Conservation (phyloP, 2,329 filamentous ascomycete species). For the Phaeomoniella chlamydospora region DNA sequence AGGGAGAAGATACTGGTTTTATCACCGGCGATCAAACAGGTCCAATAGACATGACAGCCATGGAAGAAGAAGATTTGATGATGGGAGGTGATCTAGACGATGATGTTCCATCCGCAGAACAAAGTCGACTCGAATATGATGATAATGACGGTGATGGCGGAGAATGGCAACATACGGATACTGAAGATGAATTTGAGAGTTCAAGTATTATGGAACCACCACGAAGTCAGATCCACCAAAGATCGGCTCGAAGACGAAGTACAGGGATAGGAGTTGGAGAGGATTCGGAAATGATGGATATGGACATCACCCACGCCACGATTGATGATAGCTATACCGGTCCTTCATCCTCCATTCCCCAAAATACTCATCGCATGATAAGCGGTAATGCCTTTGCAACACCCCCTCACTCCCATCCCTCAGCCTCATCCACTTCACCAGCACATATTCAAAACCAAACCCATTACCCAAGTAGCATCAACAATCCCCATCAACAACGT, state of each 20-base stretch:
- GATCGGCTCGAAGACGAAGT: background rate
- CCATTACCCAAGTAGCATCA: too few relatives aligned
- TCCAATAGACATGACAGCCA: background rate
- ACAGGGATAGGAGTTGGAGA: background rate
- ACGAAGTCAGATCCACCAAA: background rate
- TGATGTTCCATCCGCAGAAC: slow-evolving; percentile 45
- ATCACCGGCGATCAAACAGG: background rate
- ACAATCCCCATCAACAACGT: background rate
- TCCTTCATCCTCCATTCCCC: background rate
- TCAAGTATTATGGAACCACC: background rate
- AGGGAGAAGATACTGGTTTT: slow-evolving; percentile 26
- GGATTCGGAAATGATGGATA: background rate
- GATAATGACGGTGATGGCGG: slow-evolving; percentile 31
- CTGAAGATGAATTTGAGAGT: slow-evolving; percentile 28
- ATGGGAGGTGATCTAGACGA: slow-evolving; percentile 55
- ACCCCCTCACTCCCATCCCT: background rate
- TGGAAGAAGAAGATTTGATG: slow-evolving; percentile 16
- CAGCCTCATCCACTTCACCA: background rate
- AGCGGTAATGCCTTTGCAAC: background rate
- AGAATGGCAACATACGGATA: slow-evolving; percentile 66
- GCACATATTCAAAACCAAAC: background rate
- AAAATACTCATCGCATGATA: background rate
- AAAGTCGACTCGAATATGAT: slow-evolving; percentile 27
- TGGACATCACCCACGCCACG: background rate
- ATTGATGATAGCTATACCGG: background rate